Conservation (phyloP, 2,329 filamentous ascomycete species). For the Ambrosiella cleistominuta region DNA sequence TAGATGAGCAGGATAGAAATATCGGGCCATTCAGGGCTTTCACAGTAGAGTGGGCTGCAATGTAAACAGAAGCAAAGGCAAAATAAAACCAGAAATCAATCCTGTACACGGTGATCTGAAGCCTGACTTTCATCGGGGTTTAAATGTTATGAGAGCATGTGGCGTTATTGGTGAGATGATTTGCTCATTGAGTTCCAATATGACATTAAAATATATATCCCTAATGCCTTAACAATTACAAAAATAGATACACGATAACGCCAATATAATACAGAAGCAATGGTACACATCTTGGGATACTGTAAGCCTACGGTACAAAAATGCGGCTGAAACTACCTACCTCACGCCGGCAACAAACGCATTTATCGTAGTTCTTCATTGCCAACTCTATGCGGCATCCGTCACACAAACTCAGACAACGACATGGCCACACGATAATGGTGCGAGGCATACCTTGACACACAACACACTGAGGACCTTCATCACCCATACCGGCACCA, state of each 20-base stretch:
- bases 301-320: conserved; percentile 50
- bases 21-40: conserved; percentile 47
- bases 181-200: not conserved
- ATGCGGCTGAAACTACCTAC: conserved; percentile 80
- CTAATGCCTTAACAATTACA: not conserved
- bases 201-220: not conserved
- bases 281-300: not conserved
- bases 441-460: conserved; percentile 76
- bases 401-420: conserved; percentile 85
- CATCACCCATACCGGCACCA: conserved; percentile 41
- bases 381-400: conserved; percentile 86
- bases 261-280: not conserved
- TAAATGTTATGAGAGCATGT: too few relatives aligned
- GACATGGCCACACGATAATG: conserved; percentile 90
- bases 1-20: conserved; percentile 18
- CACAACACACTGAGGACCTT: conserved; percentile 75
- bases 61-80: conserved; percentile 34
- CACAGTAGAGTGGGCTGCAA: conserved; percentile 84
- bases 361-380: conserved; percentile 94
- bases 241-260: not conserved
- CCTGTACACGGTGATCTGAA: not conserved
- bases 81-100: not conserved
- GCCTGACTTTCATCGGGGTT: too few relatives aligned
- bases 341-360: conserved; percentile 80
- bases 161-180: not conserved